These are phyloP conservation scores for Cyberlindnera sargentensis DNA, from an alignment of 805 yeast genomes.

Conservation along the genomic window DNA sequence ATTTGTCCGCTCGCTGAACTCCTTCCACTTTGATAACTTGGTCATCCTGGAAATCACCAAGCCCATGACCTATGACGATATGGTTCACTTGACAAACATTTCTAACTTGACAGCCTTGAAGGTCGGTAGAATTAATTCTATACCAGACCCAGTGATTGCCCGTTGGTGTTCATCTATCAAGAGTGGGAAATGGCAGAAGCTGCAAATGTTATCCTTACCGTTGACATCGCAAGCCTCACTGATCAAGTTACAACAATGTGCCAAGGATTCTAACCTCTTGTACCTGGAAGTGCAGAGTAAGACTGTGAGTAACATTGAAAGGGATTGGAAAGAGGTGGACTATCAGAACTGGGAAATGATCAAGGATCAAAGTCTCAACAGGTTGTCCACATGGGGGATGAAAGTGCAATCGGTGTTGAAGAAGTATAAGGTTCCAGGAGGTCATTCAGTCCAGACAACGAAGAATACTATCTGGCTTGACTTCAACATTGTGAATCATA, in stretches of 20 bases:
- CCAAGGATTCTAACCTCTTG: slow-evolving; percentile 9
- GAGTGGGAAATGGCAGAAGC: slow-evolving; percentile 16
- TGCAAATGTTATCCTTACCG: slow-evolving; percentile 18
- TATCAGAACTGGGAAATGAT: slow-evolving; percentile 12
- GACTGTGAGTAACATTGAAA: slow-evolving; percentile 6
- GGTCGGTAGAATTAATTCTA: slow-evolving; percentile 5
- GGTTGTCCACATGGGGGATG: slow-evolving; percentile 16
- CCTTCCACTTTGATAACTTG: slow-evolving; percentile 11
- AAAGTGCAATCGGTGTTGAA: slow-evolving; percentile 10
- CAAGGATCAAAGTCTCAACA: slow-evolving; percentile 4
- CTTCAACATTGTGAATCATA: slow-evolving; percentile 13
- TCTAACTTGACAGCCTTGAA: slow-evolving; percentile 15
- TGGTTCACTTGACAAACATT: slow-evolving; percentile 14
- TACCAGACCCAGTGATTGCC: slow-evolving; percentile 16
- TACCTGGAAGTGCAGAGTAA: slow-evolving; percentile 15
- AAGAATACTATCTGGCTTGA: slow-evolving; percentile 11
- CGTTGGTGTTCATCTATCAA: slow-evolving; percentile 20
- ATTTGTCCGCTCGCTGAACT: slow-evolving; percentile 10
- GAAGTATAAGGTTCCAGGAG: slow-evolving; percentile 4
- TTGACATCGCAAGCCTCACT: slow-evolving; percentile 13
- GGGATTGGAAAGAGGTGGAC: slow-evolving; percentile 16
- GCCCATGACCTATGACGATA: slow-evolving; percentile 10
- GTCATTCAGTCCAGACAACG: slow-evolving; percentile 2
- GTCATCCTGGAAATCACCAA: slow-evolving; percentile 15
- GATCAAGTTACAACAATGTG: slow-evolving; percentile 13